Evolutionary conservation across 257 asterid species (phyloP), one percentile per base, ranked within the genome.

Genomic region (Primulina eburnea): DNA sequence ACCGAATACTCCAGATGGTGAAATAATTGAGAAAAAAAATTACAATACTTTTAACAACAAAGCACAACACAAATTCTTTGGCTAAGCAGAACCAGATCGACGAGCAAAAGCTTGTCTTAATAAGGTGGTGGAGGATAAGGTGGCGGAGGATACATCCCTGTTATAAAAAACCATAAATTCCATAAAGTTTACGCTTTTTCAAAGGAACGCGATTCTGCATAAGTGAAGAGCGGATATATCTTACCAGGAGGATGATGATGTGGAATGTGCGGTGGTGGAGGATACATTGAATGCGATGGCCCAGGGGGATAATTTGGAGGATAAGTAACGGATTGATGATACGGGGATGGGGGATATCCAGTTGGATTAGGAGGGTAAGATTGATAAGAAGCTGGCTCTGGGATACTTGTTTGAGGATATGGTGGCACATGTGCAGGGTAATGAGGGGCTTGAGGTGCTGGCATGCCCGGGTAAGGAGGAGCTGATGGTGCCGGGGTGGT

Each of bases 121-220:
- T 69, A 85, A 2, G 82, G 77, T 10, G 82, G 84, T 12, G 77
- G 86, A 37, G 88, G 92, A 40, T 86, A 86, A 8, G 77, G 71
- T 11, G 79, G 50, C 16, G 78, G 82, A 50, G 57, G 57, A 16
- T 50, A 50, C 57, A 50, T 16, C 57, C 57, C 57, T 50, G 57
- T 1, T 1, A 17, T 7, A 50, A 5, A 16, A 14, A 50, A 16
- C 1, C 2, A 50, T 50, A 50, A 50, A 50, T 50, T 50, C 3
- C 8, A 0, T 14, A 0, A 50, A 5, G 0, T 5, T 50, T 50
- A 6, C 21, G 4, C 8, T 8, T 14, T 14, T 12, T 43, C 55
- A 43, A 4, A 11, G 55, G 16, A 5, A 17, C 14, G 57, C 2
- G 18, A 43, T 11, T 43, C n/a, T 3, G 53, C 53, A 12, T 4